These are phyloP conservation scores for Nicotiana attenuata DNA, from an alignment of 257 asterid genomes.

Conservation along the genomic window DNA sequence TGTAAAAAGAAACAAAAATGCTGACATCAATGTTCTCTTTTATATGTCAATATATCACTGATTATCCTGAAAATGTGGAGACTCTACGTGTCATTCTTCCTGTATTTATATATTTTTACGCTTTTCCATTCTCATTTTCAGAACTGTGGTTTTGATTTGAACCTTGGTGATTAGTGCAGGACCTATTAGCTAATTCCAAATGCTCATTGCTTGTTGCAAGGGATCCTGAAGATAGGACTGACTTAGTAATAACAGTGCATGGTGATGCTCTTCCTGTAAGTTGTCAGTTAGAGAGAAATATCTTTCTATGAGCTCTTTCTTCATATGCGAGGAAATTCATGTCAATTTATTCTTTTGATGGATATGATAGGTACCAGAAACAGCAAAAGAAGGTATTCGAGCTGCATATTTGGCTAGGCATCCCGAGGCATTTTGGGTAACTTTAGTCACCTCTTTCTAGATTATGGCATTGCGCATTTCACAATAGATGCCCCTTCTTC, in stretches of 20 bases:
- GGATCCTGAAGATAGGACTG: conserved; percentile 92
- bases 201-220: conserved; percentile 95
- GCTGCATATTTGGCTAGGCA: conserved; percentile 73
- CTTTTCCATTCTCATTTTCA: not conserved
- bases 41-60: not conserved
- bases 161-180: conserved; percentile 48
- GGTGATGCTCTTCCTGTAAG: conserved; percentile 90
- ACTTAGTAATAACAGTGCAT: conserved; percentile 64
- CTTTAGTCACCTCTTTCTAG: conserved; percentile 5
- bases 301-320: not conserved
- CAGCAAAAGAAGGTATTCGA: conserved; percentile 55
- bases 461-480: conserved; percentile 10
- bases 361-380: conserved; percentile 42
- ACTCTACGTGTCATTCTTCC: not conserved
- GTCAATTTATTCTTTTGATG: conserved; percentile 12
- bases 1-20: not conserved
- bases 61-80: not conserved
- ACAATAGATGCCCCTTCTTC: conserved; percentile 8
- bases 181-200: conserved; percentile 74
- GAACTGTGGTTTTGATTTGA: not conserved
- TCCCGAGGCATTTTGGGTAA: conserved; percentile 96
- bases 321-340: not conserved
- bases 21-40: not conserved
- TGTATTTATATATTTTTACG: not conserved
- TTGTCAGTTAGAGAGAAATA: not conserved